phyloP scores from a whole-genome alignment of 176 grass and related monocot genomes.

The Tuctoria greenei region DNA sequence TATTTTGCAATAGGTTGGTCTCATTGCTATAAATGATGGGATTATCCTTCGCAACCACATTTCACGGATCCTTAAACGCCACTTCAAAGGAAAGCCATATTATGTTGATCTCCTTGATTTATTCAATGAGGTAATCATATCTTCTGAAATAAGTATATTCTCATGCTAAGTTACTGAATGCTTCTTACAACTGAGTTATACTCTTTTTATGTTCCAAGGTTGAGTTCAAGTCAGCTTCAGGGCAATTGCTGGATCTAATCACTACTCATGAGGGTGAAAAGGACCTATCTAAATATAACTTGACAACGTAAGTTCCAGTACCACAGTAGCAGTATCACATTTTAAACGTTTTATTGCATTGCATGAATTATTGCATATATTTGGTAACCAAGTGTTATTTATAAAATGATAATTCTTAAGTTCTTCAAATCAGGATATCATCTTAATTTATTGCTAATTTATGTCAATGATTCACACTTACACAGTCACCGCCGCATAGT shows the following conservation, averaged over 20 bases:
- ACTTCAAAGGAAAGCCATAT: constrained; percentile 87
- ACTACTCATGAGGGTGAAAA: constrained; percentile 97
- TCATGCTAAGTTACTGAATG: background rate
- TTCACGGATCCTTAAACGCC: constrained; percentile 76
- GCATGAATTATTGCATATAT: constrained; percentile 2
- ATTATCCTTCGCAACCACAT: constrained; percentile 96
- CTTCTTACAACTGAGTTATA: constrained; percentile 22
- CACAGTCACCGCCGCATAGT: constrained; percentile 91
- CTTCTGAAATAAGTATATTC: background rate
- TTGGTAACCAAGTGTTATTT: constrained; percentile 12
- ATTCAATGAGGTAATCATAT: constrained; percentile 87
- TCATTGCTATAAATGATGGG: constrained; percentile 96
- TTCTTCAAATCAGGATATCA: background rate
- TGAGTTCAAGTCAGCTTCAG: constrained; percentile 98
- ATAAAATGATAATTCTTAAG: constrained; percentile 14
- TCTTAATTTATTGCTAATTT: constrained; percentile 29
- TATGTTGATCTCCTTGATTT: constrained; percentile 95
- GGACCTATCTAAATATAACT: constrained; percentile 80
- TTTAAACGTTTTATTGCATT: background rate
- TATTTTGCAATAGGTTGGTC: constrained; percentile 74
- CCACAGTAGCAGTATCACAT: background rate
- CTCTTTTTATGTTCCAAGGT: constrained; percentile 52
- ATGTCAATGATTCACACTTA: constrained; percentile 33
- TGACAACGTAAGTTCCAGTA: constrained; percentile 65
- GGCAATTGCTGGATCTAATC: constrained; percentile 93